Evolutionary conservation across 2,329 filamentous ascomycete genomes (phyloP), one percentile per base, ranked within the genome.

Genomic region (Penicillium vulpinum): DNA sequence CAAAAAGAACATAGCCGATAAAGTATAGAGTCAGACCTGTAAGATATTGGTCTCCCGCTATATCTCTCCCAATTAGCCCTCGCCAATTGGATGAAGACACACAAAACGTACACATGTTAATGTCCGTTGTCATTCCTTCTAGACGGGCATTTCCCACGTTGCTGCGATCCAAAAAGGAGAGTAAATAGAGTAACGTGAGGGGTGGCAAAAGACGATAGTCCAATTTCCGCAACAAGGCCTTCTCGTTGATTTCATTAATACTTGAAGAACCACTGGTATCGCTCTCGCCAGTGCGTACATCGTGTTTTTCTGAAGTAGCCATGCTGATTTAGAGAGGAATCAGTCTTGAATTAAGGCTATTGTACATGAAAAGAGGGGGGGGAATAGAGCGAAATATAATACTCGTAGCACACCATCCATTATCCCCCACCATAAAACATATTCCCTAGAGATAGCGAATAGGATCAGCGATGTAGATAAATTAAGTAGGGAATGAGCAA

Each of bases 141-240:
- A 56, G 11, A 7, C 53, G 53, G 5, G 53, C 47, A 22, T 56
- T 56, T 15, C 53, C 53, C 24, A 56, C 53, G 45, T 56, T 56
- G 5, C 47, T 45, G 13, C 54, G 47, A 40, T 56, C 54, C 13
- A 51, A 24, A 40, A 56, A 46, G 2, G 47, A 51, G 2, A 56
- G 48, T 15, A 56, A 40, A 31, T 56, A 56, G 7, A 56, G 65
- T 8, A 79, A 55, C 1, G 75, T 77, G 41, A 80, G 57, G 0
- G 76, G 70, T 4, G 78, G 79, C 9, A 81, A 63, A 4, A 81
- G 66, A 10, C 69, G 70, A 36, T 70, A 66, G 58, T 81, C 79
- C 26, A 81, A 66, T 57, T 79, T 81, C 33, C 77, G 69, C 9
- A 79, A 59, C 5, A 79, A 56, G 3, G 72, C 62, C 53, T 71